phyloP scores from a whole-genome alignment of 257 asterid genomes.

The Solanum dulcamara region DNA sequence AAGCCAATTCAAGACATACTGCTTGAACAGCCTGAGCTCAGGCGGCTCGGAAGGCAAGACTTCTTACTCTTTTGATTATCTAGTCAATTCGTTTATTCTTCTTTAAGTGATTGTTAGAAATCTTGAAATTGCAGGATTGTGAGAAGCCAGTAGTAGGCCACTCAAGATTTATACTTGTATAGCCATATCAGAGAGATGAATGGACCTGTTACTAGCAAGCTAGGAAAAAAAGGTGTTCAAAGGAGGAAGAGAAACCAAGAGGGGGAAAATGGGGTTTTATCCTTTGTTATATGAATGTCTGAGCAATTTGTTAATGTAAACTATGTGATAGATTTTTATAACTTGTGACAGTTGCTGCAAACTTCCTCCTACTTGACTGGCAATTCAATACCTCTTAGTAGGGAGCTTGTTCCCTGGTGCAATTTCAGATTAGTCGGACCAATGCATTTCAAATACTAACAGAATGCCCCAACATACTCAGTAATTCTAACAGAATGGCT shows the following conservation, averaged over 20 bases:
- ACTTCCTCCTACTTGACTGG: background rate
- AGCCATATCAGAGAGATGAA: background rate
- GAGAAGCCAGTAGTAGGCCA: constrained; percentile 11
- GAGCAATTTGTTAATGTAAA: background rate
- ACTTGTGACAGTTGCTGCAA: background rate
- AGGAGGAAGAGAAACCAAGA: background rate
- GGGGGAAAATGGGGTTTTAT: background rate
- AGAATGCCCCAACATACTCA: background rate
- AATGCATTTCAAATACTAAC: background rate
- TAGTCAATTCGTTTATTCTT: background rate
- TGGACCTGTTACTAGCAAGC: background rate
- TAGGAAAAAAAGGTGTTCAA: background rate
- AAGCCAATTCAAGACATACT: constrained; percentile 59
- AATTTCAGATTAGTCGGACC: background rate
- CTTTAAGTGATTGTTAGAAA: background rate
- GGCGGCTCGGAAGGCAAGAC: constrained; percentile 55
- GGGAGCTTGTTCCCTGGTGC: background rate
- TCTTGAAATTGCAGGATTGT: constrained; percentile 18
- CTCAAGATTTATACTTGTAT: background rate
- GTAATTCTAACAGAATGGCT: background rate
- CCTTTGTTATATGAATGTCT: background rate
- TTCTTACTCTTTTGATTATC: background rate
- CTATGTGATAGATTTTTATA: background rate
- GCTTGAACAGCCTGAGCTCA: constrained; percentile 71
- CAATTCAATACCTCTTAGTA: background rate